phyloP scores from a whole-genome alignment of 495 filamentous ascomycete species.

The Xylaria telfairii region DNA sequence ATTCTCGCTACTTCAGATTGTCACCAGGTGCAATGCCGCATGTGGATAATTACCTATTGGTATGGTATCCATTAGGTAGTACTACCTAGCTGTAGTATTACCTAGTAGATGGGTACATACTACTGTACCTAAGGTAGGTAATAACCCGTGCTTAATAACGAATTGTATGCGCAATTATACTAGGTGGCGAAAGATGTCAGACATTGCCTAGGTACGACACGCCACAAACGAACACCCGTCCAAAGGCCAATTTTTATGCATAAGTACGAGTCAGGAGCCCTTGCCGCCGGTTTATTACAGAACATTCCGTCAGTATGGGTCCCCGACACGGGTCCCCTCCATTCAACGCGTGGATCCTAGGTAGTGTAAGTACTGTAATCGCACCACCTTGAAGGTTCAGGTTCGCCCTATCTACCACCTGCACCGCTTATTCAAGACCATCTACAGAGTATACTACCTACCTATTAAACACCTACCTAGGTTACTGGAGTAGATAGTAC shows the following conservation, averaged over 20 bases:
- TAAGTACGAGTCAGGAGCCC: conserved; percentile 13
- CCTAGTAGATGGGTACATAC: no score
- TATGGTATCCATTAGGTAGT: no score
- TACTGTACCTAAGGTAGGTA: no score
- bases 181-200: neutral
- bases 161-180: no score
- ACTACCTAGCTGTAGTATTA: neutral
- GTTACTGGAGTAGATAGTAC: no score
- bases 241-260: neutral
- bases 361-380: neutral
- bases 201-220: neutral
- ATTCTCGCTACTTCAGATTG: neutral
- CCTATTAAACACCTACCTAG: no score
- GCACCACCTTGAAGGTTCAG: neutral
- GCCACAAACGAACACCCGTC: neutral
- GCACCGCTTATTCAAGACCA: no score
- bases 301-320: conserved; percentile 24
- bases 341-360: neutral
- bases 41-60: neutral
- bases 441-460: no score
- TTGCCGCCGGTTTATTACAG: conserved; percentile 24
- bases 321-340: conserved; percentile 7
- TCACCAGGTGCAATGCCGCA: neutral
- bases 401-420: no score
- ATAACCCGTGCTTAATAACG: no score